Percentiles rank a stretch among this genome's conserved stretches.
Conservation (phyloP, 768 basidiomycete genomes). For the Dacryopinax spathularia region DNA sequence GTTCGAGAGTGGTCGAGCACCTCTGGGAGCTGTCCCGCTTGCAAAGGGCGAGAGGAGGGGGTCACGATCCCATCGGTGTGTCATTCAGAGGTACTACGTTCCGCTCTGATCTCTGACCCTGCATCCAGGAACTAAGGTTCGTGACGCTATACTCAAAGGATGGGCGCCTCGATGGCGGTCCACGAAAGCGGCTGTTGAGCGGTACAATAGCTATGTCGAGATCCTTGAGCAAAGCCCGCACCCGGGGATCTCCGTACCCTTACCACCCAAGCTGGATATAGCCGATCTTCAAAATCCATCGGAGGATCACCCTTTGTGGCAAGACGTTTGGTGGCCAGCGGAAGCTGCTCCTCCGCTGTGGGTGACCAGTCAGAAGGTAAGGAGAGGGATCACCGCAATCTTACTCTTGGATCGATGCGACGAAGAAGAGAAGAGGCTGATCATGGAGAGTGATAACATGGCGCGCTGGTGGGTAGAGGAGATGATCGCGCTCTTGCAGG, state of each 20-base stretch:
- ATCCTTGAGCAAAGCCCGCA: not conserved
- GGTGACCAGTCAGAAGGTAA: not conserved
- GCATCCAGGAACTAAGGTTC: not conserved
- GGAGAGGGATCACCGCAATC: not conserved
- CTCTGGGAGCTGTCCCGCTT: not conserved
- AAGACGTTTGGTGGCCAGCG: not conserved
- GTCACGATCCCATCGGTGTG: not conserved
- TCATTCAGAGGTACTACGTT: not conserved
- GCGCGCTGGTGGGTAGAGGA: not conserved
- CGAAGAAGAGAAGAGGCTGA: not conserved
- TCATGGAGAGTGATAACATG: not conserved
- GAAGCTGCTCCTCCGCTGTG: not conserved
- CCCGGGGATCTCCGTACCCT: not conserved
- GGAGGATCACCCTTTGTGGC: conserved; percentile 2
- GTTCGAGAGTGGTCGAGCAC: not conserved
- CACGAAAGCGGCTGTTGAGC: not conserved
- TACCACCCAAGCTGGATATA: not conserved
- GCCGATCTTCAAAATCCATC: not conserved
- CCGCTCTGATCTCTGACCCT: not conserved
- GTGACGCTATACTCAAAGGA: not conserved
- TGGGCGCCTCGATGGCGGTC: not conserved
- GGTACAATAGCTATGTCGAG: not conserved
- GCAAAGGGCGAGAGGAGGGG: not conserved
- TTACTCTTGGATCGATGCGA: not conserved
- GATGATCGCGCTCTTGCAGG: not conserved